Conservation (phyloP, 1,139 yeast species). For the Spencermartinsiella ligniputridi region DNA sequence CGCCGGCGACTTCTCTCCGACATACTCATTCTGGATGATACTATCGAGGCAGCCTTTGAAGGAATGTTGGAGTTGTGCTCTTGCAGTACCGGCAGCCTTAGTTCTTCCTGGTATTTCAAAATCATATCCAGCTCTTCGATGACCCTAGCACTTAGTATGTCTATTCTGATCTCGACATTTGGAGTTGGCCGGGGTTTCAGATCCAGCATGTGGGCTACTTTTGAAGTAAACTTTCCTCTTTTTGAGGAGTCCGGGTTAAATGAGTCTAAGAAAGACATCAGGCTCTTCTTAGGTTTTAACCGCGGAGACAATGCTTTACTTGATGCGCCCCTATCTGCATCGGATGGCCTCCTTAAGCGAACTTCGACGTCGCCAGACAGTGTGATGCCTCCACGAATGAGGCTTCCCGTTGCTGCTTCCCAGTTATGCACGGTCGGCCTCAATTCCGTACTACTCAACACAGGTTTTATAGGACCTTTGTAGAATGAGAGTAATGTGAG, state of each 20-base stretch:
- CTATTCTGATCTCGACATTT: slow-evolving; percentile 40
- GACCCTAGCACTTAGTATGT: slow-evolving; percentile 72
- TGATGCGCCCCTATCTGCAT: background rate
- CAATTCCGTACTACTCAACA: slow-evolving; percentile 17
- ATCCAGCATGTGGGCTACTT: slow-evolving; percentile 3
- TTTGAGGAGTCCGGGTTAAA: background rate
- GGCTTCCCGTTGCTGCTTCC: slow-evolving; percentile 19
- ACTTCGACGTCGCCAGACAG: slow-evolving; percentile 31
- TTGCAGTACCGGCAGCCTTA: background rate
- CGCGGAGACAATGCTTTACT: background rate
- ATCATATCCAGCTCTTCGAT: slow-evolving; percentile 60
- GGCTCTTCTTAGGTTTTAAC: background rate
- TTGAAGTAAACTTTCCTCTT: background rate
- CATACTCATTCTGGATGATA: background rate
- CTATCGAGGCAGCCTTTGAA: background rate
- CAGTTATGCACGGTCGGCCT: slow-evolving; percentile 3
- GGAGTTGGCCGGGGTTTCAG: background rate
- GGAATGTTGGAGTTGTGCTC: background rate
- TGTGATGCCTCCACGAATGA: slow-evolving; percentile 31
- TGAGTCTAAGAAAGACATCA: background rate
- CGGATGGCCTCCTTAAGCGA: slow-evolving; percentile 18
- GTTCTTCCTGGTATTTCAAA: slow-evolving; percentile 16
- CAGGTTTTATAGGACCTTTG: slow-evolving; percentile 28
- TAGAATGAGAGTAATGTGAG: slow-evolving; percentile 29
- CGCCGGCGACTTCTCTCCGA: background rate